Evolutionary conservation across 768 basidiomycete genomes (phyloP), one percentile per base, ranked within the genome.

Genomic region (Sporobolomyces roseus): DNA sequence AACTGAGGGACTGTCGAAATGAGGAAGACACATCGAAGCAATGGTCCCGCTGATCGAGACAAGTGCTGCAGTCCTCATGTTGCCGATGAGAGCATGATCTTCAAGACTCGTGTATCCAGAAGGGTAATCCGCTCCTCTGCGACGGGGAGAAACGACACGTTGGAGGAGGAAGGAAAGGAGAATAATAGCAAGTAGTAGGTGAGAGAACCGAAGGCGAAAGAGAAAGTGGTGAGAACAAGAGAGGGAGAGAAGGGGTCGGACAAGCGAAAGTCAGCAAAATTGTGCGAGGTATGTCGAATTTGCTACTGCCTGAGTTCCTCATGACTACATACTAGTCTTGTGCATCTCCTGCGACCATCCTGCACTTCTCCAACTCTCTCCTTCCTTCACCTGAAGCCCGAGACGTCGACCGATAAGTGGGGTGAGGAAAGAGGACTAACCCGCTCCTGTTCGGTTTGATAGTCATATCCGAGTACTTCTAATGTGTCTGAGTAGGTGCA

Each of bases 1-100:
- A 45, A 71, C 56, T 8, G 56, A 65, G 19, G 70, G 72, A 13
- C 65, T 67, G 55, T 74, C 72, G 48, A 74, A 74, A 65, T 74
- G 66, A 32, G 72, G 72, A 10, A 65, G 62, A 61, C 72, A 74
- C 19, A 74, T 58, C 21, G 61, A 59, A 2, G 72, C 58, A 27
- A 74, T 33, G 0, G 72, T 74, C 9, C 72, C 72, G 35, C 58
- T 61, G 53, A 74, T 70, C 6, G 68, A 70, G 21, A 74, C 59
- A 27, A 73, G 62, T 0, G 71, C 72, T 6, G 61, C 62, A 5
- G 65, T 66, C 21, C 65, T 55, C 54, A 66, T 67, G 55, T 73
- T 69, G 3, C 72, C 72, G 49, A 73, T 55, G 5, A 73, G 27
- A 1, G 43, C 72, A 32, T 73, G 71, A 46, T 72, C 70, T 9